Percentiles rank a stretch among this genome's conserved stretches.
These are phyloP conservation scores for Aspergillus sp. DNA, from an alignment of 2,329 filamentous ascomycete genomes.

Conservation along the genomic window DNA sequence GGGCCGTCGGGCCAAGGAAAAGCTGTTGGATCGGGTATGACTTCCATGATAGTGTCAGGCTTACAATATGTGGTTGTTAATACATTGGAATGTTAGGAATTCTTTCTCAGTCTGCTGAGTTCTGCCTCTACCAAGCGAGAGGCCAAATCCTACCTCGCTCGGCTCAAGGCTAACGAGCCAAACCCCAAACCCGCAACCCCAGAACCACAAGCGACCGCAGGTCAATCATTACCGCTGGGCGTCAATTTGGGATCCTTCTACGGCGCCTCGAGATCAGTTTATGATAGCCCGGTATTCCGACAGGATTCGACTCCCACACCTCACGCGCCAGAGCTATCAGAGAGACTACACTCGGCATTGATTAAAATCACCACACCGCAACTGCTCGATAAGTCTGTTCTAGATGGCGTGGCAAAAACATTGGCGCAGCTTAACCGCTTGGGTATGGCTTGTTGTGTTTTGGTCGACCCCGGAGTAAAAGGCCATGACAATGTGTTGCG, in stretches of 20 bases:
- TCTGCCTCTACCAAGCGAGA: slow-evolving; percentile 90
- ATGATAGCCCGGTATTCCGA: slow-evolving; percentile 57
- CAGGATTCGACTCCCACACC: slow-evolving; percentile 45
- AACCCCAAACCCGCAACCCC: slow-evolving; percentile 28
- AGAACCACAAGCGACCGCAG: slow-evolving; percentile 11
- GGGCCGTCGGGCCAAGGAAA: slow-evolving; percentile 39
- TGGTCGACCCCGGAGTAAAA: slow-evolving; percentile 64
- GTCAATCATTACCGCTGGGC: slow-evolving; percentile 33
- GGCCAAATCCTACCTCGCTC: slow-evolving; percentile 84
- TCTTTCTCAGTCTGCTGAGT: slow-evolving; percentile 79
- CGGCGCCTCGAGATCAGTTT: slow-evolving; percentile 52
- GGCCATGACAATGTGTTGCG: slow-evolving; percentile 34
- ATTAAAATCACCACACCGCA: slow-evolving; percentile 78
- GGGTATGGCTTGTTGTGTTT: slow-evolving; percentile 75
- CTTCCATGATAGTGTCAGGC: background rate
- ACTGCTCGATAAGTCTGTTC: slow-evolving; percentile 60
- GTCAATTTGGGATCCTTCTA: slow-evolving; percentile 61
- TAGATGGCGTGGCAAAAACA: slow-evolving; percentile 76
- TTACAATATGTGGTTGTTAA: background rate
- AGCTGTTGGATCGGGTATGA: slow-evolving; percentile 38
- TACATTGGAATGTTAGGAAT: slow-evolving; percentile 53
- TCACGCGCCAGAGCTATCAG: slow-evolving; percentile 29
- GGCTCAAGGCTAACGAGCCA: slow-evolving; percentile 57
- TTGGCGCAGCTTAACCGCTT: slow-evolving; percentile 77
- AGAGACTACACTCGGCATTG: slow-evolving; percentile 70